Evolutionary conservation across 352 stramenopile species (phyloP).

Genomic region (Phytophthora pini): DNA sequence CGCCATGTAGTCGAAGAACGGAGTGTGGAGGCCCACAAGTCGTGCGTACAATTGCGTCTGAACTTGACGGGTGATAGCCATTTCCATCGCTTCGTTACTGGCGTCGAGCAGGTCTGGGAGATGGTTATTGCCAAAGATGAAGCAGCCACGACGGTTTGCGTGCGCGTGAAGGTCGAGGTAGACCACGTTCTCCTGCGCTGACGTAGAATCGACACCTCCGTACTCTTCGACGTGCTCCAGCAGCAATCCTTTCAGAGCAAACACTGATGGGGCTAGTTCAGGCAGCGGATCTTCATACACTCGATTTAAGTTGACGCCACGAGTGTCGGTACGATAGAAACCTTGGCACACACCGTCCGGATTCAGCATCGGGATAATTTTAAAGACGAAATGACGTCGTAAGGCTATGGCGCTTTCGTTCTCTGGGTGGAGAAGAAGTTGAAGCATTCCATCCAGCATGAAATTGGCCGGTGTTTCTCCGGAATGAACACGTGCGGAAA

Average conservation of each 20-base stretch:
- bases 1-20: constrained; percentile 88
- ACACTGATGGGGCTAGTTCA: constrained; percentile 68
- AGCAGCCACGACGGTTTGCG: constrained; percentile 88
- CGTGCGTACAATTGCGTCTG: constrained; percentile 87
- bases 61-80: constrained; percentile 52
- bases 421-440: constrained; percentile 74
- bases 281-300: constrained; percentile 75
- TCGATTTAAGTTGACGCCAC: constrained; percentile 91
- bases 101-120: constrained; percentile 19
- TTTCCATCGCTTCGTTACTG: constrained; percentile 20
- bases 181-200: constrained; percentile 44
- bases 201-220: constrained; percentile 27
- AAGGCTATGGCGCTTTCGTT: constrained; percentile 64
- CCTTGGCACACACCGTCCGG: constrained; percentile 89
- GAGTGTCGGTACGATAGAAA: constrained; percentile 88
- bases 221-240: constrained; percentile 40
- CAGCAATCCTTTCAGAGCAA: constrained; percentile 63
- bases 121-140: constrained; percentile 91
- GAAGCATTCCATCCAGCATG: constrained; percentile 92
- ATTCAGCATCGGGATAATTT: constrained; percentile 94
- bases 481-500: constrained; percentile 87
- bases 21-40: constrained; percentile 70
- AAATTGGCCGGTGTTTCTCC: constrained; percentile 88
- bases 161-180: constrained; percentile 94
- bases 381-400: constrained; percentile 87